Evolutionary conservation across 129 eudicot genomes (phyloP).

Genomic region (Pseudognaphalium luteoalbum): DNA sequence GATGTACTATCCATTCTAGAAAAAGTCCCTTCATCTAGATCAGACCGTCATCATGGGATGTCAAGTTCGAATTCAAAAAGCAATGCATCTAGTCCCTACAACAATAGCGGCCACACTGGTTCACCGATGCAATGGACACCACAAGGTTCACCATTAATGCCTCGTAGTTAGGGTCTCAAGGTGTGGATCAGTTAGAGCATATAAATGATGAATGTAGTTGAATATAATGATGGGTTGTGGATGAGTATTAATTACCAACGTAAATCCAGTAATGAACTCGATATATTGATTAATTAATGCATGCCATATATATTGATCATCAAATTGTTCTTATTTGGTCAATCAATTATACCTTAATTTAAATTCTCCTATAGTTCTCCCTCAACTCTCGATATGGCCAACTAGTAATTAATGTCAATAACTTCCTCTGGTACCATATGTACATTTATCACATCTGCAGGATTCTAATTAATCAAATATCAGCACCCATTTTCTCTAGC

Average conservation of each 20-base stretch:
- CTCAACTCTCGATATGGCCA: background rate
- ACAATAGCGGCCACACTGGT: background rate
- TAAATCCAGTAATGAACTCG: background rate
- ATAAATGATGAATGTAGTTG: background rate
- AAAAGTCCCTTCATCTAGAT: conserved; percentile 32
- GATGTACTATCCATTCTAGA: conserved; percentile 41
- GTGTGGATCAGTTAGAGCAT: background rate
- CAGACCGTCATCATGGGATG: background rate
- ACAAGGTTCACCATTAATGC: conserved; percentile 25
- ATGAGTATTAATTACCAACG: conserved; percentile 7
- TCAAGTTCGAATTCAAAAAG: conserved; percentile 16
- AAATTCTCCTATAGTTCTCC: background rate
- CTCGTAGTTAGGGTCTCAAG: background rate
- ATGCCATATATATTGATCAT: background rate
- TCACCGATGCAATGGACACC: conserved; percentile 16
- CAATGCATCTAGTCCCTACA: background rate
- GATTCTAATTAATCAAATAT: no score
- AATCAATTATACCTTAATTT: no score
- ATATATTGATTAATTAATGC: background rate
- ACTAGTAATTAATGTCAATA: background rate
- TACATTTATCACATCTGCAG: no score
- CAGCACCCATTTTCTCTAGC: no score
- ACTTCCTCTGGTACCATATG: background rate
- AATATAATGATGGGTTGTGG: conserved; percentile 4
- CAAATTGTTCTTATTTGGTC: background rate